Base-by-base conservation (phyloP, 73 alveolate species). In the Paraurostyla sp. region DNA sequence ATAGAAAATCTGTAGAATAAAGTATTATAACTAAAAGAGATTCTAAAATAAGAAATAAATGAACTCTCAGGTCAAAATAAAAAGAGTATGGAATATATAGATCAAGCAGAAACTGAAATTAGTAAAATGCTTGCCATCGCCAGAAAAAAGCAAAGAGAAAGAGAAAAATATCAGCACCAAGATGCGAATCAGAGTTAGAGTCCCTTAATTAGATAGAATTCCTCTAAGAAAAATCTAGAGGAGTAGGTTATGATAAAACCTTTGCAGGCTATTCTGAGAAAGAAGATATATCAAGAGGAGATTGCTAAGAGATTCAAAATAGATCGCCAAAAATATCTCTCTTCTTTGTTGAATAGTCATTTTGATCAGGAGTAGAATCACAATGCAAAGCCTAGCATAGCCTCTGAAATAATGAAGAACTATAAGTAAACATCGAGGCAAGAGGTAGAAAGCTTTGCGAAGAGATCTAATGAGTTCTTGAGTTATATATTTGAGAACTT, bases 71-170 rank as follows among this genome's bases (percentile, higher is more conserved):
- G 52, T 15, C 41, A 42, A 18, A 22, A 73, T 45, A 45, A 50
- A 25, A 30, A 46, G 18, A 46, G 62, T 7, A 45, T 73, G 68
- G 68, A 73, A 23, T 73, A 73, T 25, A 73, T 73, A 25, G 68
- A 73, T 27, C n/a, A 73, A 33, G 71, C 71, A 43, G 87, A 40
- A 33, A 30, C 41, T 18, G 87, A 73, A 43, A 73, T 73, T 1
- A 73, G 46, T 29, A 45, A 50, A 48, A 73, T 73, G 87, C 71
- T 73, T 7, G 71, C 52, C n/a, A 43, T 50, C 22, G 87, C 87
- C 2, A 73, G 71, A 48, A 73, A 73, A 27, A 73, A 73, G 50
- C 23, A 73, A 48, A 45, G 71, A 45, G 87, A 73, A 30, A 73
- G 87, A 30, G 87, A 73, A 33, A 42, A 48, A 30, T 50, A 73